phyloP scores from a whole-genome alignment of 2,329 filamentous ascomycete genomes.

The Rutstroemia sp. region DNA sequence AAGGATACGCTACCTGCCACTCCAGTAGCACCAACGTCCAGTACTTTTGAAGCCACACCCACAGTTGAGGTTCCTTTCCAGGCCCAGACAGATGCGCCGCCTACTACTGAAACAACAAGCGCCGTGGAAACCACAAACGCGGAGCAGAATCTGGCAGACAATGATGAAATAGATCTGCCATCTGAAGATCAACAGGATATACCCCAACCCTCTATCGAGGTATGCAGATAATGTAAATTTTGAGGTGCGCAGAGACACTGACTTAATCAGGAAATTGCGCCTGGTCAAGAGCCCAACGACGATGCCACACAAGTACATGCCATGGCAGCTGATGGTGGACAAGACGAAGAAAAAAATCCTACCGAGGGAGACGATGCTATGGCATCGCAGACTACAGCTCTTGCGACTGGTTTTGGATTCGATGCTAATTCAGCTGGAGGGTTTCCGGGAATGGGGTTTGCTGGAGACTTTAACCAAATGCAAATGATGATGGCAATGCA shows the following conservation, averaged over 20 bases:
- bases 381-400: slow-evolving; percentile 13
- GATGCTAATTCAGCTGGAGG: slow-evolving; percentile 30
- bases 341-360: slow-evolving; percentile 9
- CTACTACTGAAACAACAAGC: slow-evolving; percentile 8
- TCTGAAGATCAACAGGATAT: slow-evolving; percentile 29
- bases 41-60: slow-evolving; percentile 17
- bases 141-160: slow-evolving; percentile 9
- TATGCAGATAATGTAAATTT: slow-evolving; percentile 15
- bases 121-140: slow-evolving; percentile 6
- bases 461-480: slow-evolving; percentile 64
- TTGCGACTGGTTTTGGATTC: slow-evolving; percentile 36
- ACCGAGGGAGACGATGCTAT: slow-evolving; percentile 13
- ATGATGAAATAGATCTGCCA: slow-evolving; percentile 10
- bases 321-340: slow-evolving; percentile 8
- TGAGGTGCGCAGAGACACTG: slow-evolving; percentile 8
- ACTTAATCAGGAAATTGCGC: slow-evolving; percentile 26
- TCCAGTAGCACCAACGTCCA: slow-evolving; percentile 16
- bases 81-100: neutral
- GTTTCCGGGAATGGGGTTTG: slow-evolving; percentile 39
- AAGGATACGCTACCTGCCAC: slow-evolving; percentile 31
- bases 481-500: slow-evolving; percentile 75
- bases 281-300: slow-evolving; percentile 27
- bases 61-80: no score
- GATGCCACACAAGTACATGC: slow-evolving; percentile 18
- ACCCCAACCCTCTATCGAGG: slow-evolving; percentile 33